Evolutionary conservation across 1,139 yeast genomes (phyloP).

Genomic region (Diutina rugosa): DNA sequence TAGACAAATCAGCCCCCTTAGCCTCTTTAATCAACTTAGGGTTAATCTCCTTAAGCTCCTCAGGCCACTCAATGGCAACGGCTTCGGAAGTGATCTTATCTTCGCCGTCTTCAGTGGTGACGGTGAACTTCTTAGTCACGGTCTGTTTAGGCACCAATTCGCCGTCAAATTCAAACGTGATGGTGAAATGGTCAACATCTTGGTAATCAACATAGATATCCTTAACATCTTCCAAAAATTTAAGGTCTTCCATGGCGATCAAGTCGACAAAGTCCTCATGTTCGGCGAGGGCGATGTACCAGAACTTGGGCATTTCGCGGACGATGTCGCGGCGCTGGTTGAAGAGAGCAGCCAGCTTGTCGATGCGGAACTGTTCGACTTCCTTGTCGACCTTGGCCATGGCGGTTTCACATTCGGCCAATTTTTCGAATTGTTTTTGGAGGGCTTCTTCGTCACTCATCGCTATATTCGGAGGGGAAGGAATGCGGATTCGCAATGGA

Average conservation of each 20-base stretch:
- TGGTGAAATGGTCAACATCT: constrained; percentile 25
- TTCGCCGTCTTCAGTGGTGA: constrained; percentile 33
- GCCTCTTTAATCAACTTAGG: constrained; percentile 33
- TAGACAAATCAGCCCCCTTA: constrained; percentile 19
- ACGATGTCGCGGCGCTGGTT: constrained; percentile 33
- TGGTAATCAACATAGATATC: constrained; percentile 44
- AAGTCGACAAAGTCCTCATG: constrained; percentile 68
- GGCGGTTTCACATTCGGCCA: neutral
- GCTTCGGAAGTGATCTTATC: constrained; percentile 38
- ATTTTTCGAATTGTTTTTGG: neutral
- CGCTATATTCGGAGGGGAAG: neutral
- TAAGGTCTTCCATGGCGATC: constrained; percentile 53
- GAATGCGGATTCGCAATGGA: neutral
- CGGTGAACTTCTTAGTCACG: constrained; percentile 39
- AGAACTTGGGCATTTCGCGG: constrained; percentile 45
- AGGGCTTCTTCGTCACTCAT: neutral
- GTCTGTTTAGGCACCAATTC: constrained; percentile 35
- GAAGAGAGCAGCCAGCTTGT: constrained; percentile 38
- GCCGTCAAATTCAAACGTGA: constrained; percentile 37
- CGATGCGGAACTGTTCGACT: constrained; percentile 26
- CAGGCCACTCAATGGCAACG: constrained; percentile 48
- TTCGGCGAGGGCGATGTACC: constrained; percentile 68
- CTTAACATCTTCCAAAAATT: constrained; percentile 45
- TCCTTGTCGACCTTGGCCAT: neutral
- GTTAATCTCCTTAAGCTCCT: constrained; percentile 35